Percentiles rank a stretch among this genome's conserved stretches.
phyloP scores from a whole-genome alignment of 2,329 filamentous ascomycete species.

The Piedraia hortae region DNA sequence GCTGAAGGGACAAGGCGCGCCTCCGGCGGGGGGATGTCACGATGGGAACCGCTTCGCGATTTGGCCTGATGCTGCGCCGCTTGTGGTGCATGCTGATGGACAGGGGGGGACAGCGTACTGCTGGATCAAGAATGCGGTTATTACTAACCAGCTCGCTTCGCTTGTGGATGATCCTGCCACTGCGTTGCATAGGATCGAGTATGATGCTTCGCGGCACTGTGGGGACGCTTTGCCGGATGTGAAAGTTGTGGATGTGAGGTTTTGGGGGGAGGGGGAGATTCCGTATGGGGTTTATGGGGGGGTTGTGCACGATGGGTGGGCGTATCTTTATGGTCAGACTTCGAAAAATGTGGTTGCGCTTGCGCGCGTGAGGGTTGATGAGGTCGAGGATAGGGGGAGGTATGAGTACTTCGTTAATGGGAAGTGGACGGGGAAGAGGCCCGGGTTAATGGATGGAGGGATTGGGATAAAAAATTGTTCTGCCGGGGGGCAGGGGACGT shows the following conservation, averaged over 20 bases:
- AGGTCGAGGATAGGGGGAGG: background rate
- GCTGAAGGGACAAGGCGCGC: slow-evolving; percentile 1
- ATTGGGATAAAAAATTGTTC: background rate
- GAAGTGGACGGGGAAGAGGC: background rate
- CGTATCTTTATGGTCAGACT: slow-evolving; percentile 1
- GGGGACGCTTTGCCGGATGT: slow-evolving; percentile 1
- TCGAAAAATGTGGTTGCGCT: background rate
- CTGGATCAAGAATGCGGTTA: slow-evolving; percentile 1
- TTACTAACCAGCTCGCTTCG: background rate
- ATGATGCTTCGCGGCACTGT: slow-evolving; percentile 1
- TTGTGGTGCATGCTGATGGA: background rate
- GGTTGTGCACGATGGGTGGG: background rate
- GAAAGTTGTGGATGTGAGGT: slow-evolving; percentile 1
- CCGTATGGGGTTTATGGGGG: slow-evolving; percentile 1
- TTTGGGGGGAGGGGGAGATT: background rate
- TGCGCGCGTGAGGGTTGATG: background rate
- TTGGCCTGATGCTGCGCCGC: slow-evolving; percentile 1
- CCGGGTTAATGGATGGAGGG: background rate
- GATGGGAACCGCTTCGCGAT: slow-evolving; percentile 1
- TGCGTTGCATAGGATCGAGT: slow-evolving; percentile 1
- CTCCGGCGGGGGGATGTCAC: slow-evolving; percentile 1
- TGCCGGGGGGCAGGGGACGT: slow-evolving; percentile 1
- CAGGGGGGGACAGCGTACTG: slow-evolving; percentile 1
- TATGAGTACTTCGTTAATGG: slow-evolving; percentile 1
- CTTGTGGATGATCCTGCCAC: slow-evolving; percentile 1